phyloP scores from a whole-genome alignment of 2,329 filamentous ascomycete genomes.

The Talaromyces pinophilus region DNA sequence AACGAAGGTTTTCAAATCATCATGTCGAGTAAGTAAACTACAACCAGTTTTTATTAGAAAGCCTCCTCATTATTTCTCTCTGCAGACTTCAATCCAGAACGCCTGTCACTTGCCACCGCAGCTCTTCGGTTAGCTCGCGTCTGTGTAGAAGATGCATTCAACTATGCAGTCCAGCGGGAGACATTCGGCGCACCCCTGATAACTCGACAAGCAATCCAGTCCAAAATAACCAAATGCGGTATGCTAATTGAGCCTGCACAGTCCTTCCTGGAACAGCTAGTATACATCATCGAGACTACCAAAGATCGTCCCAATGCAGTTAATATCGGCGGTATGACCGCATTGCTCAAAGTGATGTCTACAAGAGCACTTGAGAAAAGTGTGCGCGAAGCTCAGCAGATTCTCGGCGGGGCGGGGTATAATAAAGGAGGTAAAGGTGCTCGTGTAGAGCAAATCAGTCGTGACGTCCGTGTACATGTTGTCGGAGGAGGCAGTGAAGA shows the following conservation, averaged over 20 bases:
- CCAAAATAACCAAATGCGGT: constrained; percentile 62
- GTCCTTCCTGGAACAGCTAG: constrained; percentile 63
- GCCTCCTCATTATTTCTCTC: background rate
- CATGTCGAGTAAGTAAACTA: constrained; percentile 59
- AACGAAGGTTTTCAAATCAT: constrained; percentile 71
- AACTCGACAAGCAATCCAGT: constrained; percentile 59
- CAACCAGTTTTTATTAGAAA: background rate
- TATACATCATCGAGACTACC: constrained; percentile 54
- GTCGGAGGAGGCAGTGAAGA: constrained; percentile 46
- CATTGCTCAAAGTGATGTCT: constrained; percentile 55
- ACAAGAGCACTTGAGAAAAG: constrained; percentile 57
- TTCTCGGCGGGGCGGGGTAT: constrained; percentile 57
- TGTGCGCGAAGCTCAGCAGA: constrained; percentile 58
- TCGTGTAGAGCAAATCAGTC: constrained; percentile 56
- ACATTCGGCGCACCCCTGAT: constrained; percentile 63
- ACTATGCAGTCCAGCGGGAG: constrained; percentile 64
- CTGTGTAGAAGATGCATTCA: constrained; percentile 61
- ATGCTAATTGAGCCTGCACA: constrained; percentile 62
- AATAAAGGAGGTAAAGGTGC: constrained; percentile 53
- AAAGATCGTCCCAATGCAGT: constrained; percentile 44
- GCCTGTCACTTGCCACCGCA: constrained; percentile 65
- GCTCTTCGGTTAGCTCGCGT: constrained; percentile 64
- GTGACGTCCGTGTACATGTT: constrained; percentile 53
- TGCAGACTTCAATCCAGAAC: constrained; percentile 73
- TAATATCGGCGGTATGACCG: constrained; percentile 55